phyloP scores from a whole-genome alignment of 768 basidiomycete genomes.

The Tricholoma hemisulphureum region DNA sequence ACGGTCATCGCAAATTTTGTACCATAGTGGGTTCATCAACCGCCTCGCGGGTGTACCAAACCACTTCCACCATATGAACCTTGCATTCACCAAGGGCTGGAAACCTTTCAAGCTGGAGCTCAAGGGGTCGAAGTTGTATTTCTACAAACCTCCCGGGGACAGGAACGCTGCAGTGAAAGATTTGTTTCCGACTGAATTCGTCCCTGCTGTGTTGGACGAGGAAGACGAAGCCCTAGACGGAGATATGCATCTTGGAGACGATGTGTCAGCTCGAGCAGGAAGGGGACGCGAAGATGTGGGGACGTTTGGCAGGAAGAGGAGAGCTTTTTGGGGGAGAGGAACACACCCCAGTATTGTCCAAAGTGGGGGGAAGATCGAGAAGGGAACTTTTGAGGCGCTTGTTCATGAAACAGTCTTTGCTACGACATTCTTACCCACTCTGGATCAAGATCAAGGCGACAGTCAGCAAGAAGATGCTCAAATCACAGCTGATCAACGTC shows the following conservation, averaged over 20 bases:
- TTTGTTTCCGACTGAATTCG: constrained; percentile 67
- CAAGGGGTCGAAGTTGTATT: constrained; percentile 81
- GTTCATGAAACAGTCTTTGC: constrained; percentile 80
- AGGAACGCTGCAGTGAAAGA: constrained; percentile 62
- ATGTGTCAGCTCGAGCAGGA: constrained; percentile 19
- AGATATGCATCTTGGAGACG: constrained; percentile 20
- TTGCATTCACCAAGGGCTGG: constrained; percentile 67
- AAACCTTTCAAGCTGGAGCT: constrained; percentile 84
- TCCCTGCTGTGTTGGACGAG: constrained; percentile 54
- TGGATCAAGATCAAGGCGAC: not conserved
- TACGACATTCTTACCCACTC: constrained; percentile 53
- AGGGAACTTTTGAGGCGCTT: constrained; percentile 76
- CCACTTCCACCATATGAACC: constrained; percentile 30
- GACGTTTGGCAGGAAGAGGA: constrained; percentile 48
- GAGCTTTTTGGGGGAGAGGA: constrained; percentile 75
- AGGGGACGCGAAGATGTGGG: constrained; percentile 28
- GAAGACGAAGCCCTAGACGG: constrained; percentile 29
- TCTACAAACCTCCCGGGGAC: constrained; percentile 83
- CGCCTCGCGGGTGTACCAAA: constrained; percentile 55
- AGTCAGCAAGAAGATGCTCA: constrained; percentile 10
- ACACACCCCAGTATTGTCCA: constrained; percentile 71
- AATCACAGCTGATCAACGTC: constrained; percentile 5
- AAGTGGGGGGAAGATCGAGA: constrained; percentile 44
- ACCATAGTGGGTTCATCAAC: constrained; percentile 75
- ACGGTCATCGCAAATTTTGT: constrained; percentile 77